These are phyloP conservation scores for Epichloe festucae DNA, from an alignment of 2,329 filamentous ascomycete species.

Conservation along the genomic window DNA sequence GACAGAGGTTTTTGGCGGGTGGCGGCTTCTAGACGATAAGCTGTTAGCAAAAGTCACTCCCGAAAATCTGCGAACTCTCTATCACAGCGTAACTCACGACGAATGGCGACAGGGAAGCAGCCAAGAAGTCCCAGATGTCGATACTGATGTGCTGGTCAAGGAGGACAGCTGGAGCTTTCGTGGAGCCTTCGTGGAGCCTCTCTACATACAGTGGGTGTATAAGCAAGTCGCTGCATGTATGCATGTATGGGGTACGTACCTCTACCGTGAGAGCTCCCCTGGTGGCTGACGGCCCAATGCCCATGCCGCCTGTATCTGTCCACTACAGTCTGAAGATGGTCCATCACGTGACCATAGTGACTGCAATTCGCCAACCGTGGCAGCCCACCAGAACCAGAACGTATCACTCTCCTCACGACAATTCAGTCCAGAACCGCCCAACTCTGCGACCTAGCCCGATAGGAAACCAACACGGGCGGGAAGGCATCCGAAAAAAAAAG, in stretches of 20 bases:
- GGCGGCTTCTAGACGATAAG: background rate
- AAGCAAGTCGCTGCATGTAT: background rate
- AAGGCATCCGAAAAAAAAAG: background rate
- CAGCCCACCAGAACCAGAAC: conserved; percentile 8
- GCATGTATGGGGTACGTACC: background rate
- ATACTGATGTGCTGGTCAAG: background rate
- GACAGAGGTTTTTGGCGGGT: background rate
- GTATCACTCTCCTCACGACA: background rate
- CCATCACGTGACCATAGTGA: conserved; percentile 14
- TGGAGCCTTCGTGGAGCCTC: no score
- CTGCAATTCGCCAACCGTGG: conserved; percentile 14
- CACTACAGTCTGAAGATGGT: conserved; percentile 1
- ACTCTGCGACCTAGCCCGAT: background rate
- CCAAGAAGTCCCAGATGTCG: background rate
- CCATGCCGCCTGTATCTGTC: no score
- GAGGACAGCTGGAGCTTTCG: conserved; percentile 12
- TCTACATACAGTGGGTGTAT: no score
- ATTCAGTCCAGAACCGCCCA: background rate
- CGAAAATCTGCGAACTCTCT: no score
- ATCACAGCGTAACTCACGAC: background rate
- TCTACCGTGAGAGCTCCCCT: no score
- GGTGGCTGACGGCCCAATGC: no score
- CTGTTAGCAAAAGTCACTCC: background rate
- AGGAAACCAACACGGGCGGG: background rate
- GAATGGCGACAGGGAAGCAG: background rate